Base-by-base conservation (phyloP, 805 yeast genomes). In the Yarrowia bubula region DNA sequence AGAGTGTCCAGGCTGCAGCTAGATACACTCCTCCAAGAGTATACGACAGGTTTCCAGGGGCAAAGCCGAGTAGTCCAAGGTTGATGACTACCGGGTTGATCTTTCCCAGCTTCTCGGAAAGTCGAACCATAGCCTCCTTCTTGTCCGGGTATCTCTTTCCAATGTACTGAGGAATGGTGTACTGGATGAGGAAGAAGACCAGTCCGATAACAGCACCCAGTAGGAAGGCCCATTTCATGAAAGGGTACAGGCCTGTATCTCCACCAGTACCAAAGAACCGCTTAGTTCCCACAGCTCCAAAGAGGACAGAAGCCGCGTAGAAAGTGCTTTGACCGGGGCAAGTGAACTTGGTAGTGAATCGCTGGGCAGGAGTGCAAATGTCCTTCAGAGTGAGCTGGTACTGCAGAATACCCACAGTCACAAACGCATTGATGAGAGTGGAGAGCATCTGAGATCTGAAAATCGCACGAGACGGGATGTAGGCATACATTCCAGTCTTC, bases 401-500 rank as follows among this genome's bases (percentile, higher is more conserved):
- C 75, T 70, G 69, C 69, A 76, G 66, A 11, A 74, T 66, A 1
- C 74, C 76, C 1, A 71, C 55, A 18, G 70, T 68, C 7, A 73
- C 73, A 53, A 73, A 71, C 1, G 76, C 43, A 73, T 68, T 58
- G 74, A 69, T 68, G 73, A 84, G 73, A 33, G 86, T 79, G 1
- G 75, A 66, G 11, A 79, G 57, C 14, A 84, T 70, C 63, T 75
- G 78, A 8, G 70, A 41, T 32, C 62, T 15, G 74, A 86, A 85
- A 60, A 84, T 74, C 0, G 85, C 79, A 67, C 84, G 77, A 8
- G 88, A 89, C 0, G 88, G 86, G 10, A 86, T 74, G 67, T 83
- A 83, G 70, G 83, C 74, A 70, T 86, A 86, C 68, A 85, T 87
- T 0, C 82, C 87, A 72, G 84, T 72, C 69, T 87, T 87, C 76